Base-by-base conservation (phyloP, 257 asterid species). In the Petrea volubilis region DNA sequence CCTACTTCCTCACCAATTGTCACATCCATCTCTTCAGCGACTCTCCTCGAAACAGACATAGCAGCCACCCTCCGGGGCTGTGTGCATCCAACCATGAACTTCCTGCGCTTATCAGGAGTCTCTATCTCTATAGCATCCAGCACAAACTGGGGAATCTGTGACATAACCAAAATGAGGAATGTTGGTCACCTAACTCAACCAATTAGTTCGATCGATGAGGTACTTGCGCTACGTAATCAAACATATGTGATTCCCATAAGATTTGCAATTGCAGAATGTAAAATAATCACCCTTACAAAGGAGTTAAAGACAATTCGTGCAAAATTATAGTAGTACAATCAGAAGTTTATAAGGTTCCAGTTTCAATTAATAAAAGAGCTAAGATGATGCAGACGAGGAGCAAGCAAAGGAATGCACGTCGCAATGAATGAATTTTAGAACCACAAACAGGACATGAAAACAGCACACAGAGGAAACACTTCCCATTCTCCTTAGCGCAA, bases 51-150 rank as follows among this genome's bases (percentile, higher is more conserved):
- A 72, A 92, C 99, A 11, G 99, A 90, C 98, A 95, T 92, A 9
- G 99, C 98, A 57, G 99, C 99, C 74, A 92, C 99, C 77, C 99
- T 83, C 34, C 97, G 87, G 49, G 99, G 99, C 79, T 90, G 99
- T 8, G 99, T 95, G 74, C 99, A 95, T n/a, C 75, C 99, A 67
- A 95, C 87, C 98, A 95, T 90, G 82, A 73, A 90, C 74, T 95
- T 92, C 78, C 81, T 83, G 33, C 92, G 86, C 69, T 84, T 92
- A 80, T 86, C 97, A 0, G 88, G 77, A 20, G 83, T 74, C 88
- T 90, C 96, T 21, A 75, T 14, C 33, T 90, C 96, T 64, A 90
- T 58, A 20, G 99, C 87, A 24, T 95, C 98, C 61, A 95, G 79
- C 51, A 90, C 99, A 77, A 95, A 92, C 72, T 95, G 99, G 28